Evolutionary conservation across 257 asterid species (phyloP).

Genomic region (Solanum appendiculatum): DNA sequence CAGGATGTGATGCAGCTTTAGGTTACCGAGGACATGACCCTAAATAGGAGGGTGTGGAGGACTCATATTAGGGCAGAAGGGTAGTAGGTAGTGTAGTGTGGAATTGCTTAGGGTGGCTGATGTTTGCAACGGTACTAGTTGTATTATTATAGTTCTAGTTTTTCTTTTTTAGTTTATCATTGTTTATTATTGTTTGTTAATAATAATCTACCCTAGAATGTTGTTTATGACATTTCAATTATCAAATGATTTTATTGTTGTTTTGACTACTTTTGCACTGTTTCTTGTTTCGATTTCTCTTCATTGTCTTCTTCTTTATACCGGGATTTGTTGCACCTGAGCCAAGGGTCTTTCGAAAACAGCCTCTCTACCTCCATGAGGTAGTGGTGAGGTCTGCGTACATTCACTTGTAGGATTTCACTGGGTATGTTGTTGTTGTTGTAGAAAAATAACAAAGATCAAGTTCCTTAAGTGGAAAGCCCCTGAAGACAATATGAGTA

Average conservation of each 20-base stretch:
- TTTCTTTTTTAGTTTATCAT: neutral
- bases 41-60: neutral
- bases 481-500: neutral
- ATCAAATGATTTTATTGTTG: neutral
- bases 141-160: neutral
- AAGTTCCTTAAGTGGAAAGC: neutral
- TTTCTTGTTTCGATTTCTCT: neutral
- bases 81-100: neutral
- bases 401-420: neutral
- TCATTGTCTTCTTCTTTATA: neutral
- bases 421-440: neutral
- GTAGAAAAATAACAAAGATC: neutral
- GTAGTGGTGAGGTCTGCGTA: neutral
- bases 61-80: neutral
- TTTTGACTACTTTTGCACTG: neutral
- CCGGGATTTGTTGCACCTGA: neutral
- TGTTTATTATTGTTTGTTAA: neutral
- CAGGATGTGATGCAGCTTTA: neutral
- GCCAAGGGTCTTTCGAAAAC: neutral
- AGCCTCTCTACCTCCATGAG: neutral
- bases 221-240: neutral
- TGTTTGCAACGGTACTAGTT: neutral
- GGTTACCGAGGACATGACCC: neutral
- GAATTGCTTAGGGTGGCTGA: neutral
- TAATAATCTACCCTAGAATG: neutral